Base-by-base conservation (phyloP, 768 basidiomycete genomes). In the Cubamyces lactineus region DNA sequence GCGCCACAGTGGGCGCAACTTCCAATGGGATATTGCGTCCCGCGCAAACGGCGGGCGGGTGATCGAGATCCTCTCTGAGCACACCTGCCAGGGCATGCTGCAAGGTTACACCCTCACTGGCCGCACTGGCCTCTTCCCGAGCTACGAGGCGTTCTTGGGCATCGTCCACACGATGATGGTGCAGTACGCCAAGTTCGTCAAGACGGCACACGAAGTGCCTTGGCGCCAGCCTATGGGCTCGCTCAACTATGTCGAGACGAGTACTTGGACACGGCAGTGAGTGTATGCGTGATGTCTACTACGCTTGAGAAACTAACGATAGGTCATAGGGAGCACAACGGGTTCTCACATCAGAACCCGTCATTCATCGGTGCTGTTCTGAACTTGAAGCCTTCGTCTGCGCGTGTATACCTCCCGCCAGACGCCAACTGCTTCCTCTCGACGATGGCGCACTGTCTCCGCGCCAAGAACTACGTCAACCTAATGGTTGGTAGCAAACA, bases 61-160 rank as follows among this genome's bases (percentile, higher is more conserved):
- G 47, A 80, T 94, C 61, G 94, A 96, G 74, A 94, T 95, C 58
- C 84, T 96, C 17, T 92, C 89, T 7, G 92, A 93, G 70, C 92
- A 94, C 69, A 92, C 91, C 11, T 90, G 90, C 66, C 91, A 94
- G 71, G 92, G 89, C 23, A 94, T 94, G 88, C 78, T 96, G 13
- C 92, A 97, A 74, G 94, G 94, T 2, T 96, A 96, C 74, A 94
- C 92, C 6, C 83, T 97, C 48, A 96, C 94, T 0, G 94, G 94
- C 9, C 80, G 88, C 42, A 89, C 88, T 0, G 93, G 85, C 13
- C 78, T 96, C 38, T 93, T 96, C 84, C 93, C 94, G 1, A 88
- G 86, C 28, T 95, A 96, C 72, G 94, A 96, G 72, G 89, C 92
- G 0, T 97, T 96, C 83, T 78, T 95, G 46, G 92, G 92, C 46